Evolutionary conservation across 2,329 filamentous ascomycete genomes (phyloP), one percentile per base, ranked within the genome.

Genomic region (Cladophialophora exuberans): DNA sequence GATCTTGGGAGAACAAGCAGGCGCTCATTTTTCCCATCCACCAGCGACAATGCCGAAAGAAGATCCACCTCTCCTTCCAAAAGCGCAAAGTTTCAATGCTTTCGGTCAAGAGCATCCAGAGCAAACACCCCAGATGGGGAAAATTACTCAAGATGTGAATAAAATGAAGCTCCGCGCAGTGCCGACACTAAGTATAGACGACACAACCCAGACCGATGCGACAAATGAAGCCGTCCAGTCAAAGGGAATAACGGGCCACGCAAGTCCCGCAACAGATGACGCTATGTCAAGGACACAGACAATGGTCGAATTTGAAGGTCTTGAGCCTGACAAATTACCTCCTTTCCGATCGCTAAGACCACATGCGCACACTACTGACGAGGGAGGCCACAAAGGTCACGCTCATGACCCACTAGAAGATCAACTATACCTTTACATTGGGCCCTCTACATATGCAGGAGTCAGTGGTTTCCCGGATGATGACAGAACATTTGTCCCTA

Each of bases 371-470:
- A 61, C 62, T 10, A 52, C 44, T 31, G 61, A 64, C 39, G 62
- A 64, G 13, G 42, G 53, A 39, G 61, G 64, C 20, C 59, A 51
- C 11, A 69, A 83, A 66, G 81, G 83, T 18, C 81, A 88, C 56
- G 84, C 83, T 1, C 83, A 85, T 57, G 82, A 89, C 62, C 80
- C 82, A 0, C 72, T 85, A 6, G 82, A 86, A 57, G 84, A 86
- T 58, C 82, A 84, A 1, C 76, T 87, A 0, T 88, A 87, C 68
- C 80, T 97, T 6, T 86, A 87, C 53, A 91, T 97, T 61, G 90
- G 90, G 13, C 83, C 84, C 7, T 77, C 75, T 22, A 75, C 70
- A 11, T 76, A 72, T 60, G 69, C 68, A 1, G 73, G 73, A 9
- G 39, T 55, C 18, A 62, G 59, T 0, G 85, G 86, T 39, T 77